Conservation (phyloP, 257 asterid genomes). For the Linderniella brevidens region DNA sequence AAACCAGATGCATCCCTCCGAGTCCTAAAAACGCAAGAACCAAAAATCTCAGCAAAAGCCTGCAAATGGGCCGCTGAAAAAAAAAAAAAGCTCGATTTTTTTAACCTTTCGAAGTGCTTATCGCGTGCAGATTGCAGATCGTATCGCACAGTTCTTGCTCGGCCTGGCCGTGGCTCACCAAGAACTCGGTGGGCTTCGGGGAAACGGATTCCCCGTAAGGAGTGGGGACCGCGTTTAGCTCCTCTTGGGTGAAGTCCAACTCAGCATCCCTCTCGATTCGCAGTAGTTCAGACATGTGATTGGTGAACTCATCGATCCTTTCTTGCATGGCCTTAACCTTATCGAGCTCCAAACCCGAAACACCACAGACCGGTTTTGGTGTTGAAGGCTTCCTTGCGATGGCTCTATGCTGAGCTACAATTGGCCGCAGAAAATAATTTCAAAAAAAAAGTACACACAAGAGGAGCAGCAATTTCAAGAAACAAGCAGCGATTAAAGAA, state of each 20-base stretch:
- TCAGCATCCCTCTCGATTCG: constrained; percentile 82
- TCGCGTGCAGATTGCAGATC: constrained; percentile 75
- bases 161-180: constrained; percentile 79
- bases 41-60: constrained; percentile 7
- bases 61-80: too few species aligned
- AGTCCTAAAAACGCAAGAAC: constrained; percentile 43
- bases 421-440: constrained; percentile 3
- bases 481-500: not conserved
- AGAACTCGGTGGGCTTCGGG: constrained; percentile 54
- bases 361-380: constrained; percentile 39
- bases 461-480: constrained; percentile 1
- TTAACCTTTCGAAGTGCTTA: constrained; percentile 75
- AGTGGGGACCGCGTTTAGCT: constrained; percentile 76
- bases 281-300: constrained; percentile 62
- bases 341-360: constrained; percentile 53
- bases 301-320: constrained; percentile 54
- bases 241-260: constrained; percentile 85
- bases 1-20: constrained; percentile 93
- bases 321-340: constrained; percentile 55
- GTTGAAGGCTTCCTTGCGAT: constrained; percentile 53
- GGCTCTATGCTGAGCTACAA: constrained; percentile 87
- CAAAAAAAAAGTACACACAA: constrained; percentile 1
- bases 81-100: not conserved
- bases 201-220: constrained; percentile 45
- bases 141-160: constrained; percentile 97